A percentile compares a stretch with the other conserved stretches of the same genome.
Evolutionary conservation across 768 basidiomycete species (phyloP).

Genomic region (Rubroboletus pulcherrimus): DNA sequence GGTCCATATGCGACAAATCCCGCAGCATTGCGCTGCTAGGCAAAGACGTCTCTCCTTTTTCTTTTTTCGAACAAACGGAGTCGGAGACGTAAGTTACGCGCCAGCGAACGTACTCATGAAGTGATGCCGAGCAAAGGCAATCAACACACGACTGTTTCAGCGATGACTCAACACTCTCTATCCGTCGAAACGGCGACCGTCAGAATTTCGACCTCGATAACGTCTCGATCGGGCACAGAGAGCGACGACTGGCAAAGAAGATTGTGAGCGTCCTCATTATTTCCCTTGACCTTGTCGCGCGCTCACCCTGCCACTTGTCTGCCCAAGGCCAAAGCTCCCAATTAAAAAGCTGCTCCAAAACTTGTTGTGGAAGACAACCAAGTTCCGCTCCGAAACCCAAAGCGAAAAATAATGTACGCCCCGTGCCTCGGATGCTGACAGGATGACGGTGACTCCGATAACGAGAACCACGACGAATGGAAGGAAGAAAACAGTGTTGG

Average conservation of each 20-base stretch:
- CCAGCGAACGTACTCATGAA: constrained; percentile 2
- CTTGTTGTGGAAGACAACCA: constrained; percentile 38
- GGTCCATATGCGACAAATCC: constrained; percentile 92
- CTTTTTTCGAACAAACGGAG: constrained; percentile 4
- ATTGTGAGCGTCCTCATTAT: constrained; percentile 21
- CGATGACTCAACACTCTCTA: neutral
- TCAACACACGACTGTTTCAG: neutral
- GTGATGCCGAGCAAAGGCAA: neutral
- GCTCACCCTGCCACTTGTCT: constrained; percentile 18
- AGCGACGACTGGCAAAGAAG: constrained; percentile 63
- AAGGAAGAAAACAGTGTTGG: constrained; percentile 87
- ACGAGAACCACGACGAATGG: constrained; percentile 36
- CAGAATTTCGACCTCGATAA: constrained; percentile 55
- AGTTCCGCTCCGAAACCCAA: constrained; percentile 48
- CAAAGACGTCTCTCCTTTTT: constrained; percentile 4
- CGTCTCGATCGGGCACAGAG: constrained; percentile 48
- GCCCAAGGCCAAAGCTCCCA: constrained; percentile 31
- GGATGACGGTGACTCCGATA: constrained; percentile 36
- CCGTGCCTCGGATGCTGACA: constrained; percentile 38
- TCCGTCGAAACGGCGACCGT: constrained; percentile 32
- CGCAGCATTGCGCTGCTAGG: constrained; percentile 77
- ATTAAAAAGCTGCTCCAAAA: constrained; percentile 42
- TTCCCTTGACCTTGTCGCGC: neutral
- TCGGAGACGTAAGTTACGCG: constrained; percentile 15
- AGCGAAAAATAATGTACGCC: constrained; percentile 69